Evolutionary conservation across 495 filamentous ascomycete species (phyloP).

Genomic region (Penicillium pancosmium): DNA sequence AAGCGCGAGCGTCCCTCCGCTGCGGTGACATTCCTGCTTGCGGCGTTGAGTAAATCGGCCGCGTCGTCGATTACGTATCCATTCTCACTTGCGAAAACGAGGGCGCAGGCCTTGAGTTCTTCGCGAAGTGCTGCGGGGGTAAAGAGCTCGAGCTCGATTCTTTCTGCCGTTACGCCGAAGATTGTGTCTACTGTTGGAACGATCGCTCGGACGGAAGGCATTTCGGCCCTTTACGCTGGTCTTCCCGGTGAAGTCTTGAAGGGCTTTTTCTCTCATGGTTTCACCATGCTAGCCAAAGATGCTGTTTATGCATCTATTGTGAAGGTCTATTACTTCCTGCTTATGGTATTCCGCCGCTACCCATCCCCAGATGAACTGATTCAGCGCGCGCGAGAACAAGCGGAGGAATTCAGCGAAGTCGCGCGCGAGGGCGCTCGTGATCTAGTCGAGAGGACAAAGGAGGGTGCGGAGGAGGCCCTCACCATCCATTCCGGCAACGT

Average conservation of each 20-base stretch:
- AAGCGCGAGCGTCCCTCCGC: conserved; percentile 55
- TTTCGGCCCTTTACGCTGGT: conserved; percentile 74
- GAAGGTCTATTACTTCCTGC: conserved; percentile 60
- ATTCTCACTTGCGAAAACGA: conserved; percentile 77
- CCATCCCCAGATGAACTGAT: conserved; percentile 49
- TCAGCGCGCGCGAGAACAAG: conserved; percentile 44
- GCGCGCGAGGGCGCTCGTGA: conserved; percentile 47
- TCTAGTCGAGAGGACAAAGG: conserved; percentile 35
- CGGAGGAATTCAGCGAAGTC: conserved; percentile 47
- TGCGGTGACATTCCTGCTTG: conserved; percentile 69
- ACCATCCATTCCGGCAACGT: conserved; percentile 30
- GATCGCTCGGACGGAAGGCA: conserved; percentile 69
- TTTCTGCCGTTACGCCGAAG: conserved; percentile 41
- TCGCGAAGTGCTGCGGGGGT: background rate
- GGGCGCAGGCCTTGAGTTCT: conserved; percentile 60
- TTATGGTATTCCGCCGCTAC: conserved; percentile 42
- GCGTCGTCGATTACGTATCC: conserved; percentile 86
- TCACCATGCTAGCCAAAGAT: conserved; percentile 90
- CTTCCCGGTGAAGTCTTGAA: conserved; percentile 76
- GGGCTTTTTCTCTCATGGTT: conserved; percentile 83
- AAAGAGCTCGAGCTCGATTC: conserved; percentile 10
- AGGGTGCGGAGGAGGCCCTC: conserved; percentile 31
- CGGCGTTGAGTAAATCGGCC: conserved; percentile 77
- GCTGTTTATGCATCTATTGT: conserved; percentile 75
- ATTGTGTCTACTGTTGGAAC: conserved; percentile 64